Evolutionary conservation across 116 monocot genomes (phyloP).

Genomic region (Trichopus zeylanicus): DNA sequence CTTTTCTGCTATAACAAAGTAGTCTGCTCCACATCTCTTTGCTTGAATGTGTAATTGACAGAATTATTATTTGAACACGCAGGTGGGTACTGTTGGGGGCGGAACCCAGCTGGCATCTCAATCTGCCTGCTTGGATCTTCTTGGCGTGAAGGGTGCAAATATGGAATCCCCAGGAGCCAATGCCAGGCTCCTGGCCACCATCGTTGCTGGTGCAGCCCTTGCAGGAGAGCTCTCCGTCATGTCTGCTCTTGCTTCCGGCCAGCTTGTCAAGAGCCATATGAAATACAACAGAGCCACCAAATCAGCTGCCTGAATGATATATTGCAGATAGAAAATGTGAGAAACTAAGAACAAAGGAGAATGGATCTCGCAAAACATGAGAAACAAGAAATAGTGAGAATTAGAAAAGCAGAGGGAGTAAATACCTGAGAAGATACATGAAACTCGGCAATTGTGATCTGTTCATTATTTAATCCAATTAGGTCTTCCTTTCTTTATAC

Average conservation of each 20-base stretch:
- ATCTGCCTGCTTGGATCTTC: conserved; percentile 76
- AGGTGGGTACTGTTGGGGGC: conserved; percentile 97
- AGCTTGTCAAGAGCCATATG: conserved; percentile 97
- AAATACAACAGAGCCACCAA: conserved; percentile 90
- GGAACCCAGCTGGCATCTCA: conserved; percentile 90
- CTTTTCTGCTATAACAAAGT: too few species aligned
- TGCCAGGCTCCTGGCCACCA: conserved; percentile 64
- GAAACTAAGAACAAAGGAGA: too few species aligned
- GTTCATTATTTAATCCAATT: too few species aligned
- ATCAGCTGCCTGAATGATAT: too few species aligned
- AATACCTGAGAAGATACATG: too few species aligned
- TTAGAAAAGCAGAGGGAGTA: too few species aligned
- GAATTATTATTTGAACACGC: too few species aligned
- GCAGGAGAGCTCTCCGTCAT: conserved; percentile 95
- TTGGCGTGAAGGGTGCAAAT: conserved; percentile 87
- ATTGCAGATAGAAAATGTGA: too few species aligned
- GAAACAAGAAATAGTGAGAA: too few species aligned
- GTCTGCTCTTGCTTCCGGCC: conserved; percentile 91
- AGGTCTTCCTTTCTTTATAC: too few species aligned
- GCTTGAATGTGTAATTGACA: neutral
- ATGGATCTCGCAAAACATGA: too few species aligned
- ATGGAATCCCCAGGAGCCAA: conserved; percentile 66
- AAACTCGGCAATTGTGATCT: too few species aligned
- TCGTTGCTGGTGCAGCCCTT: conserved; percentile 80
- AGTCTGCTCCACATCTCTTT: neutral